phyloP scores from a whole-genome alignment of 2,329 filamentous ascomycete species.

The Cytospora piceae region DNA sequence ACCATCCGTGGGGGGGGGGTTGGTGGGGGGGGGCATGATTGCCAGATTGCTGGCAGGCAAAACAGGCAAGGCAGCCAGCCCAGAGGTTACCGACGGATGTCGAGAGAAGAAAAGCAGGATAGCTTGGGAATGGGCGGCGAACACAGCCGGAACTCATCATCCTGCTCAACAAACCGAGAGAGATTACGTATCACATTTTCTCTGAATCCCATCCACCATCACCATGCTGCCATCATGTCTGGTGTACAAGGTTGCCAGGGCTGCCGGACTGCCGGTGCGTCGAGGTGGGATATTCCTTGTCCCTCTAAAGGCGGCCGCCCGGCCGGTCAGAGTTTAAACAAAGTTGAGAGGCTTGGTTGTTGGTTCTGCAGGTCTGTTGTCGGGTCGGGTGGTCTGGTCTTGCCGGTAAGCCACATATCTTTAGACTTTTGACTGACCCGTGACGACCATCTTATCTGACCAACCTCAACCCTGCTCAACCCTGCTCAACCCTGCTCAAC shows the following conservation, averaged over 20 bases:
- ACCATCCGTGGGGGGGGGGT: background rate
- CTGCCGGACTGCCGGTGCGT: no score
- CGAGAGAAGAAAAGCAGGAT: background rate
- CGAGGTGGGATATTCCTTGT: no score
- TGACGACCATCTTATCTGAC: background rate
- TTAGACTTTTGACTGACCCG: background rate
- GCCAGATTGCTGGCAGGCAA: background rate
- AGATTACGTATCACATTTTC: background rate
- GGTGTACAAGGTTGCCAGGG: no score
- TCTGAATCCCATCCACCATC: background rate
- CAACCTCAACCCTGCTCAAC: no score
- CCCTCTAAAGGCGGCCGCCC: no score
- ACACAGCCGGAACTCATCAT: background rate
- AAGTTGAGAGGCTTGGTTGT: background rate
- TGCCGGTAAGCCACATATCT: no score
- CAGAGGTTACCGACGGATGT: background rate
- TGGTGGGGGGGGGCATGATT: no score
- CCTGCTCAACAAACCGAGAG: background rate
- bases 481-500: no score
- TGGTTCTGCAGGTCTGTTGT: no score
- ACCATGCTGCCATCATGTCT: no score
- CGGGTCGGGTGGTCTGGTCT: no score
- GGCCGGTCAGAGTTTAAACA: background rate
- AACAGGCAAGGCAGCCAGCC: no score
- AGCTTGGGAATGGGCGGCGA: background rate